Evolutionary conservation across 495 filamentous ascomycete species (phyloP).

Genomic region (Acidiella bohemica): DNA sequence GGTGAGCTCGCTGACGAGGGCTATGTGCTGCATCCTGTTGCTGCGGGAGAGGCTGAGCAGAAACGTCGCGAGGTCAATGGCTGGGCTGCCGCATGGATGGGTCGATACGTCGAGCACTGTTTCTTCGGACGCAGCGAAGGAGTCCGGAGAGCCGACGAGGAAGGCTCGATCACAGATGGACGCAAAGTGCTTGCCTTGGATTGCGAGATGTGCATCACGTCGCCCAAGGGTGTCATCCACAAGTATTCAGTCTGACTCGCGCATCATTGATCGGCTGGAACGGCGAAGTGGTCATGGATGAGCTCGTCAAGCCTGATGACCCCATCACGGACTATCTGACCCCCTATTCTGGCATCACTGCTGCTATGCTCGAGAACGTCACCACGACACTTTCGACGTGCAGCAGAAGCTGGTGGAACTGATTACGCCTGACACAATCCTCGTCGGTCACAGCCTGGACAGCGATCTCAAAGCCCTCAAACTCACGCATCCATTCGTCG

Average conservation of each 20-base stretch:
- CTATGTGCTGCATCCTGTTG: constrained; percentile 61
- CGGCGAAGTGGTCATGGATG: constrained; percentile 66
- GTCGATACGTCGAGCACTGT: constrained; percentile 63
- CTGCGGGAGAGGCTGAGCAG: constrained; percentile 33
- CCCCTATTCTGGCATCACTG: constrained; percentile 78
- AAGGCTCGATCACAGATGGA: constrained; percentile 72
- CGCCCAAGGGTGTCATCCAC: constrained; percentile 31
- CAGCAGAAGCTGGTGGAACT: constrained; percentile 58
- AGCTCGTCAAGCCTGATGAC: constrained; percentile 77
- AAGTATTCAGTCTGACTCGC: constrained; percentile 64
- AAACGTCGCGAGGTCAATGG: constrained; percentile 35
- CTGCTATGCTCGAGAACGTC: constrained; percentile 61
- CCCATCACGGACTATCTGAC: constrained; percentile 86
- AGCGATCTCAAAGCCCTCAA: constrained; percentile 74
- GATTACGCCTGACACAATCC: constrained; percentile 59
- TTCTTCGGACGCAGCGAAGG: constrained; percentile 49
- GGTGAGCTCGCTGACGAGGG: constrained; percentile 71
- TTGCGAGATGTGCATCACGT: constrained; percentile 92
- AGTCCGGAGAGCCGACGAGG: constrained; percentile 51
- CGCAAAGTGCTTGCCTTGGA: constrained; percentile 73
- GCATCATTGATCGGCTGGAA: constrained; percentile 81
- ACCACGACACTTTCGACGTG: constrained; percentile 77
- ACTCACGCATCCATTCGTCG: constrained; percentile 78
- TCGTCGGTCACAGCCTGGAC: constrained; percentile 85
- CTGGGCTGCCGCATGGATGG: constrained; percentile 48